These are phyloP conservation scores for Diaporthe helianthi DNA, from an alignment of 2,329 filamentous ascomycete species.

Conservation along the genomic window DNA sequence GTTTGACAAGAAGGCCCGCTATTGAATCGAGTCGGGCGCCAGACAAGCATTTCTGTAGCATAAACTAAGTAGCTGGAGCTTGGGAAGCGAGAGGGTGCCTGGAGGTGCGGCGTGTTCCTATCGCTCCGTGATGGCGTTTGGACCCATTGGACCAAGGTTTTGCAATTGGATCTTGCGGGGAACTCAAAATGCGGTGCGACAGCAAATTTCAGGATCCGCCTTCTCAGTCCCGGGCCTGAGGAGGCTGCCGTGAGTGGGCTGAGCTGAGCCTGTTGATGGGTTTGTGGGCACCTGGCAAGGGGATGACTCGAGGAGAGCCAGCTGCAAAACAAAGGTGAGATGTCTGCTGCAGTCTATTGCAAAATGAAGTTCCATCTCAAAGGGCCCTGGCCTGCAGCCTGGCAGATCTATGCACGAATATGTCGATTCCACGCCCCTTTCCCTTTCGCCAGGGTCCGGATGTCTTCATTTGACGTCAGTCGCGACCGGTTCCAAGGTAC, in stretches of 20 bases:
- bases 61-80: not conserved
- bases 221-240: not conserved
- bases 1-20: not conserved
- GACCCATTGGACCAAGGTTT: constrained; percentile 18
- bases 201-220: constrained; percentile 14
- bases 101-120: not conserved
- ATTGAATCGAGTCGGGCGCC: not conserved
- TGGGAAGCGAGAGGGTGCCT: not conserved
- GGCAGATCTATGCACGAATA: not conserved
- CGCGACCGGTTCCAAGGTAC: constrained; percentile 4
- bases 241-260: constrained; percentile 2
- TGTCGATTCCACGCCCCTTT: too few relatives aligned
- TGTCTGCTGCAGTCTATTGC: not conserved
- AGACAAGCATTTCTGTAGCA: not conserved
- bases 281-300: constrained; percentile 19
- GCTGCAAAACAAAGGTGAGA: too few relatives aligned
- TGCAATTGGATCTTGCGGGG: constrained; percentile 9
- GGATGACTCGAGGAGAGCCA: not conserved
- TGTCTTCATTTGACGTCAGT: not conserved
- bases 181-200: constrained; percentile 14
- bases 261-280: not conserved
- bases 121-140: not conserved
- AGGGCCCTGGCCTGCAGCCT: not conserved
- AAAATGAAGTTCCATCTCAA: not conserved
- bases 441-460: too few relatives aligned